Evolutionary conservation across 192 early-diverging fungal genomes (phyloP), one percentile per base, ranked within the genome.

Genomic region (Geranomyces variabilis): DNA sequence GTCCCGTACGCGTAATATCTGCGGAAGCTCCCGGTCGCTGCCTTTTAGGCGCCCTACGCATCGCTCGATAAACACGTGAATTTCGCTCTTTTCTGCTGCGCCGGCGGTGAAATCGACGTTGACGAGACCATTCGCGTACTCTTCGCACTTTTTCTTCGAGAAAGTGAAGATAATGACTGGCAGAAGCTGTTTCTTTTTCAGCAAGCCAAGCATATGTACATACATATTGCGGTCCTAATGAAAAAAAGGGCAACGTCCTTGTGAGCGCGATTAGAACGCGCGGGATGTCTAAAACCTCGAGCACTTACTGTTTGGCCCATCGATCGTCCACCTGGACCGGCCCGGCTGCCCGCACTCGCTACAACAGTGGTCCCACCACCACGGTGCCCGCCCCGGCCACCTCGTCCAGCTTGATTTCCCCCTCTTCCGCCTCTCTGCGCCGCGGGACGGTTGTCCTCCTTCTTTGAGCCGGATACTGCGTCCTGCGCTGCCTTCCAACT

Each of bases 111-210:
- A 83, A 83, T 97, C 96, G 8, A 91, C 77, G 64, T 93, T 96
- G 33, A 84, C 84, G 29, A 98, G 75, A 17, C 79, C 82, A 46
- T 79, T 75, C 0, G 95, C 94, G 67, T 93, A 95, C 74, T 98
- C 93, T 67, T 99, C 94, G 73, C 97, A 99, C 59, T 91, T 93
- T 67, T 88, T 89, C 66, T 95, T 97, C n/a, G 93, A 95, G 60
- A 99, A 99, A 15, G 91, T 91, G 66, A 99, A 99, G 8, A 95
- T 81, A 19, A 98, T 94, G 0, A 89, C 93, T 1, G 97, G 97
- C 14, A 99, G 80, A 24, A 96, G 81, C 6, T 81, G 70, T 69
- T 88, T 86, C 67, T 90, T 90, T 49, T 91, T 90, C 48, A 99
- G 79, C 15, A 89, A 77, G 6, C 59, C 56, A 51, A 93, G 84